Conservation (phyloP, 2,329 filamentous ascomycete species). For the Diplocarpon mali region DNA sequence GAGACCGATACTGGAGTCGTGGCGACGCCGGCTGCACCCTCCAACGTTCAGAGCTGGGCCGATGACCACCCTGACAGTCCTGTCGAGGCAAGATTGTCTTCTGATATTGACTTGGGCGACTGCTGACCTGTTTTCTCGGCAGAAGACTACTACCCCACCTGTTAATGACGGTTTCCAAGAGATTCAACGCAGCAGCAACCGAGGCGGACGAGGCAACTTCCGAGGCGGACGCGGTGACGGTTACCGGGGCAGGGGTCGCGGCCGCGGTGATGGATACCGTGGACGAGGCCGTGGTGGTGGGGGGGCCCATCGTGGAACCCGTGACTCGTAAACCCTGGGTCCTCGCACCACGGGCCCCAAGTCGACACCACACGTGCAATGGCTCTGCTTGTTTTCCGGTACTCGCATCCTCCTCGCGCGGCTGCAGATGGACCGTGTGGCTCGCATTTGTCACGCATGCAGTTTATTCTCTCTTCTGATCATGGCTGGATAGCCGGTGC, state of each 20-base stretch:
- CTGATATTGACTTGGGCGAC: not conserved
- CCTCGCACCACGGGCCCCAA: too few relatives aligned
- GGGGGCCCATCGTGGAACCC: slow-evolving; percentile 17
- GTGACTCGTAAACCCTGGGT: slow-evolving; percentile 7
- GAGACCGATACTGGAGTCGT: slow-evolving; percentile 61
- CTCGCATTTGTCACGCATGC: too few relatives aligned
- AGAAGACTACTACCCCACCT: slow-evolving; percentile 24
- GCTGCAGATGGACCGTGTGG: too few relatives aligned
- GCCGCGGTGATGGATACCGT: slow-evolving; percentile 31
- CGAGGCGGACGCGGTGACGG: slow-evolving; percentile 37
- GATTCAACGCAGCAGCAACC: slow-evolving; percentile 49
- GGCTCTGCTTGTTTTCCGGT: too few relatives aligned
- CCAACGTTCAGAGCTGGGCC: slow-evolving; percentile 63
- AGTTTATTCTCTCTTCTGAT: not conserved
- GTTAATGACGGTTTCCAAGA: slow-evolving; percentile 62
- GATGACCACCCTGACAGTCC: slow-evolving; percentile 59
- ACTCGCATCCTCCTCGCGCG: too few relatives aligned
- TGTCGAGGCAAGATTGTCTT: slow-evolving; percentile 30
- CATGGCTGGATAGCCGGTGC: slow-evolving; percentile 10
- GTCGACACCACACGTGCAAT: too few relatives aligned
- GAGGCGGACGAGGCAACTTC: slow-evolving; percentile 37
- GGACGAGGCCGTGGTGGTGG: slow-evolving; percentile 22
- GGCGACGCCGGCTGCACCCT: slow-evolving; percentile 42
- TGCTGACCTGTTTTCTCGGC: slow-evolving; percentile 7
- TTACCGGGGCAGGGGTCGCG: slow-evolving; percentile 32